These are phyloP conservation scores for Ustilago curta DNA, from an alignment of 1,284 basidiomycete species.

Conservation along the genomic window DNA sequence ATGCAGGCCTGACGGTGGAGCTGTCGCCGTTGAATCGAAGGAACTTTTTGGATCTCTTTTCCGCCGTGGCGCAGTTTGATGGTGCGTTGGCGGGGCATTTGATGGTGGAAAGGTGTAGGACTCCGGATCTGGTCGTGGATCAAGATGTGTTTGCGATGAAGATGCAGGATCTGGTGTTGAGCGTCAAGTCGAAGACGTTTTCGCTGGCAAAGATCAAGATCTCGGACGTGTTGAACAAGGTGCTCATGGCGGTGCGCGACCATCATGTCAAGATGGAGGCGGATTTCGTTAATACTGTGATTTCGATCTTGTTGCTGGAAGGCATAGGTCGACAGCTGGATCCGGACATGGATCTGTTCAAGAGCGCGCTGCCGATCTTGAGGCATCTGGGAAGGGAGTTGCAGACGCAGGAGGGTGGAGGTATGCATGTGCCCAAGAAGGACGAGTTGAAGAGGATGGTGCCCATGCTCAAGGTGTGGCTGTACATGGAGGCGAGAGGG, in stretches of 20 bases:
- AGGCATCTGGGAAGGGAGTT: slow-evolving; percentile 57
- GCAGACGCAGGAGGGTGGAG: slow-evolving; percentile 35
- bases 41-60: slow-evolving; percentile 97
- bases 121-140: slow-evolving; percentile 89
- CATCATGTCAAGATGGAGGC: slow-evolving; percentile 99
- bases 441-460: slow-evolving; percentile 39
- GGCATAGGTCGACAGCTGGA: slow-evolving; percentile 95
- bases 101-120: slow-evolving; percentile 95
- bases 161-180: slow-evolving; percentile 94
- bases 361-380: slow-evolving; percentile 64
- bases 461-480: slow-evolving; percentile 65
- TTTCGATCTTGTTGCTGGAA: slow-evolving; percentile 91
- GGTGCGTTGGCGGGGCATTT: slow-evolving; percentile 92
- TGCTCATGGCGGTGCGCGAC: slow-evolving; percentile 84
- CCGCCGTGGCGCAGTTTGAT: slow-evolving; percentile 94
- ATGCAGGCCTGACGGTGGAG: slow-evolving; percentile 92
- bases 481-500: slow-evolving; percentile 59
- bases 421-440: slow-evolving; percentile 38
- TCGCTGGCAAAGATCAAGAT: slow-evolving; percentile 95
- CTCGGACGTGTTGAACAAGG: slow-evolving; percentile 88
- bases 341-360: slow-evolving; percentile 80
- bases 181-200: slow-evolving; percentile 95
- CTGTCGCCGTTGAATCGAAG: slow-evolving; percentile 82
- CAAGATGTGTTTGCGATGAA: slow-evolving; percentile 94
- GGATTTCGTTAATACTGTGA: slow-evolving; percentile 98